Evolutionary conservation across 257 asterid genomes (phyloP), one percentile per base, ranked within the genome.

Genomic region (Plantago ovata): DNA sequence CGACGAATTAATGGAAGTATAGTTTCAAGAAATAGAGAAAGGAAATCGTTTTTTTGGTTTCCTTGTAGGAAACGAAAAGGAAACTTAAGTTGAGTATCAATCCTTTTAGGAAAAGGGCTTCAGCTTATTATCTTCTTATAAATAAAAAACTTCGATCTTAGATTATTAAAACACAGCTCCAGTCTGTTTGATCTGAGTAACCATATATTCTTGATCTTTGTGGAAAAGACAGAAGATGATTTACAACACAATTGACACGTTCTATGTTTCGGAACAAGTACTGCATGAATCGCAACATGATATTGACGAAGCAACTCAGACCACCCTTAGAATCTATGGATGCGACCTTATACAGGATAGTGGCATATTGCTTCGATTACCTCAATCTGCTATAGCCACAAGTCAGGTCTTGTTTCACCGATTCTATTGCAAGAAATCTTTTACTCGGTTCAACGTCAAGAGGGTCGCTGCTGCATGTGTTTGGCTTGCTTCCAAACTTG

Each of bases 401-500:
- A 95, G 95, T 21, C 98, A 93, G 68, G 98, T 88, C 60, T 71
- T 92, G 53, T 89, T 93, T 71, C 98, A 93, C 62, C 94, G 98
- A 42, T 93, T 93, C 70, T 88, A 82, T 81, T 86, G 97, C 81
- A 93, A 88, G 81, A 89, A 89, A 53, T 89, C 98, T 53, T 82
- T 86, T 80, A 83, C 80, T 39, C 86, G 88, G 53, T 93, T 88
- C 67, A 93, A 85, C 54, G 98, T 86, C 72, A 93, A 89, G 98
- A 81, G 90, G 79, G 95, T 93, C 63, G 96, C 98, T 56, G 97
- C 97, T 36, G 89, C 96, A 68, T 93, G 98, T 75, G 88, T 89
- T 50, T 89, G 98, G 98, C 96, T 89, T 79, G 98, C 97, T 45
- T 86, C 98, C 38, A 93, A 89, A 74, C 98, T 93, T n/a, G 98